A percentile compares a stretch with the other conserved stretches of the same genome.
phyloP scores from a whole-genome alignment of 2,329 filamentous ascomycete genomes.

The Rutstroemia sp. region DNA sequence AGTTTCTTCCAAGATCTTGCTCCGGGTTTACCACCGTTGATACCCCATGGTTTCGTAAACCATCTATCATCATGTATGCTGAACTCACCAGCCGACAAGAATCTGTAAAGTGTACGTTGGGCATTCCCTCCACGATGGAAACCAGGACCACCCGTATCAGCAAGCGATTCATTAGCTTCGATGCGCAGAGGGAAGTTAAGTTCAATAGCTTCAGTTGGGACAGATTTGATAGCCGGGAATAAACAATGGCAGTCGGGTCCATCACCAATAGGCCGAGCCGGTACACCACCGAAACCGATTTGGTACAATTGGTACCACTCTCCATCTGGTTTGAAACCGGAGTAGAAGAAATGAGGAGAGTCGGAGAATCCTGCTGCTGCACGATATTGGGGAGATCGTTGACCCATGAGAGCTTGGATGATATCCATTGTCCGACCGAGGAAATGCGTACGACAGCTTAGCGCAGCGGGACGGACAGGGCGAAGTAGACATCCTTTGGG shows the following conservation, averaged over 20 bases:
- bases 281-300: constrained; percentile 1
- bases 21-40: background rate
- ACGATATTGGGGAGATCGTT: constrained; percentile 1
- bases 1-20: constrained; percentile 2
- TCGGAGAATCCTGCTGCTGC: constrained; percentile 1
- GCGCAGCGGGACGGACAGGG: background rate
- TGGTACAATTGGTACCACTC: constrained; percentile 5
- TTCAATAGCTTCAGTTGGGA: constrained; percentile 3
- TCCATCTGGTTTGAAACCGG: constrained; percentile 1
- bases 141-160: constrained; percentile 1
- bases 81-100: constrained; percentile 1
- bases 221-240: constrained; percentile 1
- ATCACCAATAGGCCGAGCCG: constrained; percentile 2
- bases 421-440: background rate
- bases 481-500: background rate
- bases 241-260: constrained; percentile 2
- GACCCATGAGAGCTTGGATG: constrained; percentile 1
- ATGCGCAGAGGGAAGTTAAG: constrained; percentile 3
- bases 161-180: constrained; percentile 6
- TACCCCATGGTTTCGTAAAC: constrained; percentile 4
- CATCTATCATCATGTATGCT: constrained; percentile 5
- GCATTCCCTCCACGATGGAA: constrained; percentile 2
- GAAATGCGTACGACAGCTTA: background rate
- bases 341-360: constrained; percentile 2
- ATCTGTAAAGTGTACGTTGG: background rate